Conservation (phyloP, 2,329 filamentous ascomycete species). For the Cladorrhinum sp. region DNA sequence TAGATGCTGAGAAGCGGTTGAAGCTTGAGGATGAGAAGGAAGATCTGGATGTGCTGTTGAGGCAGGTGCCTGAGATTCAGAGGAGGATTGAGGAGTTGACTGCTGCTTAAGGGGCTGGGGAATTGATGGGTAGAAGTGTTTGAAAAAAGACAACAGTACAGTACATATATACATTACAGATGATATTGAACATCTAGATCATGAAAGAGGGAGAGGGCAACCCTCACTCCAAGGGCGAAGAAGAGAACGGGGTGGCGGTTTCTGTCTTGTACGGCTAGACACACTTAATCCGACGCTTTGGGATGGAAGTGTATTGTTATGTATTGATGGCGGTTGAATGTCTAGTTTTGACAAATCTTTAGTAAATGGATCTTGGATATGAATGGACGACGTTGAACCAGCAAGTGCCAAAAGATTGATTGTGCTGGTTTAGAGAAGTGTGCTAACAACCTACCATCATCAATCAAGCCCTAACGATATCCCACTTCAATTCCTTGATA, state of each 20-base stretch:
- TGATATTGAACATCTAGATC: neutral
- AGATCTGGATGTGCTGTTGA: conserved; percentile 79
- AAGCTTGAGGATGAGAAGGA: conserved; percentile 94
- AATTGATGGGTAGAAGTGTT: neutral
- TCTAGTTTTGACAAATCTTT: neutral
- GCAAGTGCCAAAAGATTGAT: too few relatives aligned
- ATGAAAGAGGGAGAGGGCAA: neutral
- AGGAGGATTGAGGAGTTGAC: conserved; percentile 78
- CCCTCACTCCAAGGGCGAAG: neutral
- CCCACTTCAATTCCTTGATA: conserved; percentile 86
- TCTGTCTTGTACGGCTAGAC: neutral
- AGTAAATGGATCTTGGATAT: neutral
- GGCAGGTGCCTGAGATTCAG: conserved; percentile 85
- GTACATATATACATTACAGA: neutral
- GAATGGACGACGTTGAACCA: too few relatives aligned
- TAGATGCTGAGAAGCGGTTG: conserved; percentile 84
- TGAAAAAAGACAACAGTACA: neutral
- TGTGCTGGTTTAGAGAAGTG: too few relatives aligned
- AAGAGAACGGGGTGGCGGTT: neutral
- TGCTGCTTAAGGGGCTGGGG: conserved; percentile 32
- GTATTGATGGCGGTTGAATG: neutral
- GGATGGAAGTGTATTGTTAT: neutral
- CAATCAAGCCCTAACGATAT: conserved; percentile 72
- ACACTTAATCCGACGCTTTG: neutral
- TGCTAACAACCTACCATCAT: too few relatives aligned